Evolutionary conservation across 305 asterid species (phyloP).

Genomic region (Solanum aculeatissimum): DNA sequence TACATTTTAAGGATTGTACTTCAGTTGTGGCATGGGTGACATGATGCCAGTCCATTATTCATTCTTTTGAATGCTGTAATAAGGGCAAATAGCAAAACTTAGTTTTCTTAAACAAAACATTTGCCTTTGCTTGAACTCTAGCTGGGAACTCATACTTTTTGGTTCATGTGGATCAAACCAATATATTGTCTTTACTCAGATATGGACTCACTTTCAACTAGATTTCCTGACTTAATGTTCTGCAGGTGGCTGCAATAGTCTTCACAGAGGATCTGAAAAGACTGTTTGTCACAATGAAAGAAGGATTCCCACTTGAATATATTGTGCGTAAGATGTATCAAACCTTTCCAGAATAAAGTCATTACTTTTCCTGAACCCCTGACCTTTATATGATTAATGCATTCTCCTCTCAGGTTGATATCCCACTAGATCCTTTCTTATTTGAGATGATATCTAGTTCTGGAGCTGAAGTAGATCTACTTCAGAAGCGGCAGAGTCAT

Average conservation of each 20-base stretch:
- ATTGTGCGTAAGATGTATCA: constrained; percentile 46
- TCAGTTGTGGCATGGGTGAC: background rate
- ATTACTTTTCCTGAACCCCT: constrained; percentile 1
- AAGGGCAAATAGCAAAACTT: background rate
- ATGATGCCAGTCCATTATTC: background rate
- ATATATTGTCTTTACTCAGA: constrained; percentile 10
- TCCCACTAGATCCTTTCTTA: constrained; percentile 94
- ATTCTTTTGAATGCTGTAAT: background rate
- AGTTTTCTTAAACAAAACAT: background rate
- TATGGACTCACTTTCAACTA: constrained; percentile 4
- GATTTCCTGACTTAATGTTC: background rate
- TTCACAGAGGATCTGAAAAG: constrained; percentile 97
- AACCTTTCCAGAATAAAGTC: background rate
- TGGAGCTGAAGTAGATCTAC: constrained; percentile 93
- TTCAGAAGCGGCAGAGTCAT: constrained; percentile 80
- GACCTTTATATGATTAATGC: constrained; percentile 10
- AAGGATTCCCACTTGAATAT: constrained; percentile 96
- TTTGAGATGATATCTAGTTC: constrained; percentile 90
- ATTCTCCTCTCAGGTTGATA: constrained; percentile 61
- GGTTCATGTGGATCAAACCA: background rate
- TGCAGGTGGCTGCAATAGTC: constrained; percentile 89
- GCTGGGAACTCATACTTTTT: background rate
- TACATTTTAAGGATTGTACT: background rate
- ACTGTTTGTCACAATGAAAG: constrained; percentile 87
- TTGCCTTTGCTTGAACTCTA: background rate